Base-by-base conservation (phyloP, 495 filamentous ascomycete species). In the Tuber magnatum region DNA sequence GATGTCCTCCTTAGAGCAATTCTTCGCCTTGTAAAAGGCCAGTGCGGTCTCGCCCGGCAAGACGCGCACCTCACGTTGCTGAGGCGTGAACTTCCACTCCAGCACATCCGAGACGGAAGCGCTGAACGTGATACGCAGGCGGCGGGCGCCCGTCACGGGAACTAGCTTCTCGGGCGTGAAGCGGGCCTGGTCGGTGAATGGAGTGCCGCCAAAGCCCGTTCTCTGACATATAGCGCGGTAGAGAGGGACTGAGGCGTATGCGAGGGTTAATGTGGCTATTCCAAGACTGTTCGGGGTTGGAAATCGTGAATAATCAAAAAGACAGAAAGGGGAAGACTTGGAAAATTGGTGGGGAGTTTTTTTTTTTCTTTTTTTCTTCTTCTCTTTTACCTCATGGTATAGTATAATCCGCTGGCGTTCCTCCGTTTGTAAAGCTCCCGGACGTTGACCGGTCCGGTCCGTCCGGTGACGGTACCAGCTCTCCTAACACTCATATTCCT, bases 21-120 rank as follows among this genome's bases (percentile, higher is more conserved):
- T 99, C 68, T 93, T 97, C 8, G 96, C 96, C 28, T 93, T 98
- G 86, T 97, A 99, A 85, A 99, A 99, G 3, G 96, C 96, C 74
- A 99, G 87, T 32, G 96, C 96, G 5, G 96, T 99, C 85, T 99
- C 95, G 28, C 96, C 96, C 0, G 96, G 96, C 5, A 97, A 85
- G 0, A 99, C 94, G 28, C 93, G 90, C 69, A 99, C 95, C 85
- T 99, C 95, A 41, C 96, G 91, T 84, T 99, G 95, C 84, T 99
- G 96, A 1, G 95, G 95, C 5, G 89, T 90, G 83, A 99, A 99
- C 82, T 97, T 97, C 95, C 95, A 99, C 5, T 94, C 94, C 70
- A 99, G 87, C 20, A 97, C 89, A 83, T 97, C 94, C 0, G 95
- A 98, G 3, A 97, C 93, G 7, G 92, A 96, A 69, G 93, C 92